Evolutionary conservation across 306 rosid species (phyloP).

Genomic region (Pterocarpus macrocarpus): DNA sequence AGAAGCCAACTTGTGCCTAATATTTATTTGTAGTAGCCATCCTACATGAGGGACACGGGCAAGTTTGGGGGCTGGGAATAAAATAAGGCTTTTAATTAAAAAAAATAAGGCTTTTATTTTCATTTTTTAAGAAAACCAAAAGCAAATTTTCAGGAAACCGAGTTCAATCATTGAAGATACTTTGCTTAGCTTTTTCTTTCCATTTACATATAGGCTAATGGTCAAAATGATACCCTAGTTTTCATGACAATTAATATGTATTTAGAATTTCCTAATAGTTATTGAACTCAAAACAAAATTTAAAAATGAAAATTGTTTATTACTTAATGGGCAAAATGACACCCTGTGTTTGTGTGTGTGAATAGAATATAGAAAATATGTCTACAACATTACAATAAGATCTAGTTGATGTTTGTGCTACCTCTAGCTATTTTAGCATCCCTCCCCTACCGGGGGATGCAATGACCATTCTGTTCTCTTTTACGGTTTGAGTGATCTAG

Average conservation of each 20-base stretch:
- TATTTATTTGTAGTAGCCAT: no score
- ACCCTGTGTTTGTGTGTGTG: background rate
- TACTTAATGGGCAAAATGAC: background rate
- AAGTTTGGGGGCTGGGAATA: no score
- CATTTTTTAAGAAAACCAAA: background rate
- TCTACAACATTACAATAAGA: no score
- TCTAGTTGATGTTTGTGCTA: background rate
- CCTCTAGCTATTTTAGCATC: background rate
- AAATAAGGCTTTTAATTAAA: no score
- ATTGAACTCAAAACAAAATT: background rate
- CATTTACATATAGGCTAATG: background rate
- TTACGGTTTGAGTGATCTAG: background rate
- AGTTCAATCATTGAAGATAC: background rate
- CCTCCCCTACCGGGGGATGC: background rate
- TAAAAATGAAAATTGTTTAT: no score
- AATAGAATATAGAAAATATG: no score
- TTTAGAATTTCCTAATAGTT: background rate
- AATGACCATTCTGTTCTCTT: background rate
- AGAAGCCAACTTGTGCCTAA: no score
- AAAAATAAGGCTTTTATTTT: no score
- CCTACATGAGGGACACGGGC: no score
- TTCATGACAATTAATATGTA: background rate
- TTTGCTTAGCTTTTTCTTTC: background rate
- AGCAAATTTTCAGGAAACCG: background rate
- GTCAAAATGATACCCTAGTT: background rate